phyloP scores from a whole-genome alignment of 331 rosid genomes.

The Rhamnella rubrinervis region DNA sequence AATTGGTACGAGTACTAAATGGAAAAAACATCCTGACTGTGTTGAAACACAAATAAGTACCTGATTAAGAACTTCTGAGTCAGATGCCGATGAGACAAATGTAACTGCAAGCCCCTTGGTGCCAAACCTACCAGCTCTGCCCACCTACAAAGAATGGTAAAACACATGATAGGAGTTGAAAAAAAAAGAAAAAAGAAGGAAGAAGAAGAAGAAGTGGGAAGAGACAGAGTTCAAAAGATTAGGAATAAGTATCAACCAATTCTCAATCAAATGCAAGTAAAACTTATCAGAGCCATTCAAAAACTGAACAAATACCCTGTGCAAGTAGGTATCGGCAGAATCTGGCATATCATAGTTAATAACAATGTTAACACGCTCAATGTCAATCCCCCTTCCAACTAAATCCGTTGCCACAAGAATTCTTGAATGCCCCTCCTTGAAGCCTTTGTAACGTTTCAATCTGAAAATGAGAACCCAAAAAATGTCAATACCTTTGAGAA shows the following conservation, averaged over 20 bases:
- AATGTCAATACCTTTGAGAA: not conserved
- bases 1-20: not conserved
- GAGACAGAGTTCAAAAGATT: not conserved
- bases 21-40: not conserved
- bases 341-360: slow-evolving; percentile 99
- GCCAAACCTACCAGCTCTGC: slow-evolving; percentile 95
- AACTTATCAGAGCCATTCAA: not conserved
- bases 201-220: not conserved
- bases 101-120: slow-evolving; percentile 96
- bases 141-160: slow-evolving; percentile 49
- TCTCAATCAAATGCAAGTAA: not conserved
- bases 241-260: not conserved
- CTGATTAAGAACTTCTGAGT: slow-evolving; percentile 83
- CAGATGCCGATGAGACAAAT: slow-evolving; percentile 82
- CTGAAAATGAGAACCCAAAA: slow-evolving; percentile 34
- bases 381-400: slow-evolving; percentile 98
- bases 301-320: slow-evolving; percentile 60
- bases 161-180: not conserved
- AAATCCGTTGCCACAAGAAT: slow-evolving; percentile 98
- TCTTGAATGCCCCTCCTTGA: slow-evolving; percentile 91
- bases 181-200: not conserved
- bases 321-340: slow-evolving; percentile 90
- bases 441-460: slow-evolving; percentile 87
- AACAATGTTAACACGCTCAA: slow-evolving; percentile 95
- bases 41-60: slow-evolving; percentile 25